Percentiles rank a stretch among this genome's conserved stretches.
Evolutionary conservation across 2,329 filamentous ascomycete genomes (phyloP).

Genomic region (Aspergillus flavus): DNA sequence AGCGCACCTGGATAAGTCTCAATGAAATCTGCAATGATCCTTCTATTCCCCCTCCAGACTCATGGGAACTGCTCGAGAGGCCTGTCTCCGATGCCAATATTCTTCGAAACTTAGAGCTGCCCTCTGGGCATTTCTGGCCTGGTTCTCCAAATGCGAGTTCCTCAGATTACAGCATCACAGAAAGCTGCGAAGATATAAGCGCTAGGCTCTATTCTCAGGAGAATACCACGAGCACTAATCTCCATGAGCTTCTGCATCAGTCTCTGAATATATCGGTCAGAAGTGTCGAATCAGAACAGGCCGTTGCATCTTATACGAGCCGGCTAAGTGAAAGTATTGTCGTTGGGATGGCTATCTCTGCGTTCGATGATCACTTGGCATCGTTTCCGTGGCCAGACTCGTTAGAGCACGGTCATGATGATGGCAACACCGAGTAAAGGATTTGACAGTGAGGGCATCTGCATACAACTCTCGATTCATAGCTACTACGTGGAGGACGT

Average conservation of each 20-base stretch:
- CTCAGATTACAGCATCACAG: neutral
- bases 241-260: neutral
- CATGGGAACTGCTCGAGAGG: constrained; percentile 34
- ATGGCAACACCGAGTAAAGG: neutral
- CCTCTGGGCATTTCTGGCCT: neutral
- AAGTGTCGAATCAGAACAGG: neutral
- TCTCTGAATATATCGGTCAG: neutral
- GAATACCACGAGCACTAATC: neutral
- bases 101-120: constrained; percentile 24
- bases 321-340: neutral
- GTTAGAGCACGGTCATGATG: neutral
- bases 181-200: neutral
- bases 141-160: neutral
- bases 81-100: constrained; percentile 29
- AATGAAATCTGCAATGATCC: constrained; percentile 41
- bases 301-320: neutral
- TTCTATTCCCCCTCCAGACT: constrained; percentile 22
- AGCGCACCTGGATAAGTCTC: constrained; percentile 51
- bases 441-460: neutral
- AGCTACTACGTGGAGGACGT: neutral
- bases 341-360: neutral
- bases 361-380: neutral
- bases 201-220: neutral
- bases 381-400: neutral
- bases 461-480: too few species aligned